Conservation (phyloP, 805 yeast species). For the Cyberlindnera euphorbiiphila region DNA sequence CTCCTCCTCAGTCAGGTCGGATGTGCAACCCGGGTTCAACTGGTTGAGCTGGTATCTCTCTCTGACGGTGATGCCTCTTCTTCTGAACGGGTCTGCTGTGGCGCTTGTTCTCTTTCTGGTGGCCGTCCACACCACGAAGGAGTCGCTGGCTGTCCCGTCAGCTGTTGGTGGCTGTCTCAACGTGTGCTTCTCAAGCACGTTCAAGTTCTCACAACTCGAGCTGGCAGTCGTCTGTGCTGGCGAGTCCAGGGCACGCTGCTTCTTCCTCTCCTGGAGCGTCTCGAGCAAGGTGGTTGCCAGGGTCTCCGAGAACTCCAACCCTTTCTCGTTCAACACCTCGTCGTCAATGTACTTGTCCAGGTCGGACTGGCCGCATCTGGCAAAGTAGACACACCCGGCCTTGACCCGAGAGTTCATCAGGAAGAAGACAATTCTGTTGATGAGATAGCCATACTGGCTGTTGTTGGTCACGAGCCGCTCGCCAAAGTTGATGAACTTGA, state of each 20-base stretch:
- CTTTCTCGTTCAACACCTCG: constrained; percentile 76
- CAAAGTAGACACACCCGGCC: constrained; percentile 88
- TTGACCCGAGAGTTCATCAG: constrained; percentile 87
- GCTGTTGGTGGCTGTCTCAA: constrained; percentile 39
- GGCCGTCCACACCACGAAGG: constrained; percentile 92
- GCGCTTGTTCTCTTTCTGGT: constrained; percentile 80
- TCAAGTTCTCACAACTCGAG: constrained; percentile 17
- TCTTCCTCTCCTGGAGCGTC: constrained; percentile 31
- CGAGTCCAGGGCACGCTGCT: constrained; percentile 1
- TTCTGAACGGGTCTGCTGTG: constrained; percentile 66
- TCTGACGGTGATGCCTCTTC: constrained; percentile 57
- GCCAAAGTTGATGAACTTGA: constrained; percentile 89
- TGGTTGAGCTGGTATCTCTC: constrained; percentile 84
- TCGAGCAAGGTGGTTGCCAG: constrained; percentile 53
- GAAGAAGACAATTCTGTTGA: constrained; percentile 87
- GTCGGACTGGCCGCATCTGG: constrained; percentile 61
- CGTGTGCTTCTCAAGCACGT: constrained; percentile 19
- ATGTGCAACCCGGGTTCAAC: constrained; percentile 84
- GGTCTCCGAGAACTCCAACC: constrained; percentile 60
- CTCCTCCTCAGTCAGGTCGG: constrained; percentile 60
- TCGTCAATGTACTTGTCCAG: constrained; percentile 63
- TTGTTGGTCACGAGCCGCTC: constrained; percentile 76
- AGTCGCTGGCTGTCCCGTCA: constrained; percentile 56
- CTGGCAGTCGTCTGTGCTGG: constrained; percentile 12
- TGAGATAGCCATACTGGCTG: constrained; percentile 81